Evolutionary conservation across 768 basidiomycete species (phyloP).

Genomic region (Termitomyces sp.): DNA sequence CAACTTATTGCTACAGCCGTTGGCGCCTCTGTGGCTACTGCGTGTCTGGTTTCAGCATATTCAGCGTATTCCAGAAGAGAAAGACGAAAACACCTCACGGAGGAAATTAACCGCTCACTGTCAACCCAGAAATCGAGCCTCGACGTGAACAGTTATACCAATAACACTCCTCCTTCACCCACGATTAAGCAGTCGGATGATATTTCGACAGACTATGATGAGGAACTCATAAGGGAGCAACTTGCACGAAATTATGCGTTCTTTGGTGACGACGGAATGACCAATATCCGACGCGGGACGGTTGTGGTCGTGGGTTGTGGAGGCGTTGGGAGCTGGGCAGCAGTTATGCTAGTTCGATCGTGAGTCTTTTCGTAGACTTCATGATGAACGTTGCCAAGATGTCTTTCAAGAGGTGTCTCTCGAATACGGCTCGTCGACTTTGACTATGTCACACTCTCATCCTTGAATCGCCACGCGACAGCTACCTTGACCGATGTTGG

Average conservation of each 20-base stretch:
- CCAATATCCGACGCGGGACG: slow-evolving; percentile 60
- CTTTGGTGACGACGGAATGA: slow-evolving; percentile 88
- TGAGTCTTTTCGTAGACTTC: slow-evolving; percentile 30
- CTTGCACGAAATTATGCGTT: slow-evolving; percentile 93
- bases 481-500: slow-evolving; percentile 89
- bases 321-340: slow-evolving; percentile 95
- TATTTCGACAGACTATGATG: slow-evolving; percentile 45
- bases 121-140: slow-evolving; percentile 22
- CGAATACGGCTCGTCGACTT: slow-evolving; percentile 86
- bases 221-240: slow-evolving; percentile 83
- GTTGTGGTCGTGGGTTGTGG: slow-evolving; percentile 94
- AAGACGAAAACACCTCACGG: slow-evolving; percentile 49
- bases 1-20: slow-evolving; percentile 67
- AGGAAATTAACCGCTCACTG: slow-evolving; percentile 53
- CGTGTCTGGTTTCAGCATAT: slow-evolving; percentile 54
- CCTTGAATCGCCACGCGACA: slow-evolving; percentile 91
- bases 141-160: slow-evolving; percentile 8
- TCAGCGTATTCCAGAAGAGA: slow-evolving; percentile 39
- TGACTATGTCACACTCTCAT: slow-evolving; percentile 93
- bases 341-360: slow-evolving; percentile 91
- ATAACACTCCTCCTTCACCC: slow-evolving; percentile 5
- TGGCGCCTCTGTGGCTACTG: slow-evolving; percentile 59
- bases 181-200: slow-evolving; percentile 3
- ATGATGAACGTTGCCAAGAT: not conserved
- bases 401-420: slow-evolving; percentile 54